These are phyloP conservation scores for Dioszegia crocea DNA, from an alignment of 768 basidiomycete species.

Conservation along the genomic window DNA sequence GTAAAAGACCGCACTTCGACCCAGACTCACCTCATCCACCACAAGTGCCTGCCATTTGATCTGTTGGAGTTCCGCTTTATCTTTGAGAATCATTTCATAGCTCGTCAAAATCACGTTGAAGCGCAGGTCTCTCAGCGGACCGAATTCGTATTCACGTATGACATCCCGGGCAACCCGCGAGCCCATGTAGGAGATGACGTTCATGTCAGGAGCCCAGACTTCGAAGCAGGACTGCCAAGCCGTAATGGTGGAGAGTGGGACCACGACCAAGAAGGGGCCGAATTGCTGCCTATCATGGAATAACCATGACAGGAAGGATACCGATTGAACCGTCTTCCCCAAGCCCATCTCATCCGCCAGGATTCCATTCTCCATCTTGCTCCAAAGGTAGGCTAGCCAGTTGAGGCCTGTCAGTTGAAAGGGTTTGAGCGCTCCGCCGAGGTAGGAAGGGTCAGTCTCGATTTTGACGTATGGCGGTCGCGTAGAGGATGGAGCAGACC, in stretches of 20 bases:
- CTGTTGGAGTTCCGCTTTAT: slow-evolving; percentile 77
- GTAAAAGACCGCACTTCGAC: slow-evolving; percentile 5
- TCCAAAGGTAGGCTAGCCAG: slow-evolving; percentile 98
- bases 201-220: slow-evolving; percentile 91
- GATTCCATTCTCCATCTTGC: slow-evolving; percentile 90
- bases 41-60: slow-evolving; percentile 97
- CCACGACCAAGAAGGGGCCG: slow-evolving; percentile 95
- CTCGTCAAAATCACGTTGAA: slow-evolving; percentile 97
- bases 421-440: slow-evolving; percentile 89
- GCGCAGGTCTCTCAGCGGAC: slow-evolving; percentile 76
- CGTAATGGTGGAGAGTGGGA: slow-evolving; percentile 94
- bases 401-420: slow-evolving; percentile 98
- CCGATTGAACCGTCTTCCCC: slow-evolving; percentile 95
- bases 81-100: slow-evolving; percentile 90
- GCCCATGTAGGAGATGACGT: slow-evolving; percentile 95
- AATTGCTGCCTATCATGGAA: slow-evolving; percentile 88
- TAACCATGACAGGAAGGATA: slow-evolving; percentile 88
- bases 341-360: slow-evolving; percentile 99
- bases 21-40: slow-evolving; percentile 79
- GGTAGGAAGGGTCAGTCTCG: slow-evolving; percentile 79
- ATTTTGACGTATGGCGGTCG: slow-evolving; percentile 81
- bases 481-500: slow-evolving; percentile 53
- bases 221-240: slow-evolving; percentile 96
- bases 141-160: slow-evolving; percentile 89
- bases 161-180: slow-evolving; percentile 80